phyloP scores from a whole-genome alignment of 495 filamentous ascomycete genomes.

The Daldinia concentrica region DNA sequence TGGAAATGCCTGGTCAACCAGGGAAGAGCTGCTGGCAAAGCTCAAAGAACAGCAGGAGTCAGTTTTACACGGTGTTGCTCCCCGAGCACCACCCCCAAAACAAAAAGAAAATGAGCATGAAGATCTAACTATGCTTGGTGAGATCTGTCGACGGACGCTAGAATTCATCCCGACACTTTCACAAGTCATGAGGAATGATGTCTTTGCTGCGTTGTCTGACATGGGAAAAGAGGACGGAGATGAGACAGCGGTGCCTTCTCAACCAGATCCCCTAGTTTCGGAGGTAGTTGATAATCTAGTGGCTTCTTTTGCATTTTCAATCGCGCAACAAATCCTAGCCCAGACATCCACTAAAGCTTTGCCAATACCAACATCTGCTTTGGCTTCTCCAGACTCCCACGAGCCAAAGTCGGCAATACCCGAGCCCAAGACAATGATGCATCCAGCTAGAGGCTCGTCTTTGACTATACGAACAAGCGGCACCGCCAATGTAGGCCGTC shows the following conservation, averaged over 20 bases:
- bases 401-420: constrained; percentile 64
- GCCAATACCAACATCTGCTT: constrained; percentile 69
- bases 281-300: constrained; percentile 82
- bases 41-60: constrained; percentile 65
- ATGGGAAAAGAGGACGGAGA: constrained; percentile 40
- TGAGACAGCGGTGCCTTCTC: constrained; percentile 4
- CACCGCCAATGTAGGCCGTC: constrained; percentile 35
- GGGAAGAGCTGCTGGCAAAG: constrained; percentile 65
- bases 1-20: constrained; percentile 70
- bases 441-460: constrained; percentile 65
- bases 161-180: constrained; percentile 83
- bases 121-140: constrained; percentile 77
- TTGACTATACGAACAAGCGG: constrained; percentile 49
- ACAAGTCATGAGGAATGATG: constrained; percentile 78
- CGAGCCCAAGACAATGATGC: constrained; percentile 71
- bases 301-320: constrained; percentile 84
- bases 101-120: constrained; percentile 68
- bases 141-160: constrained; percentile 79
- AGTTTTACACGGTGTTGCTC: constrained; percentile 61
- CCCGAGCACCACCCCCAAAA: constrained; percentile 55
- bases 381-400: constrained; percentile 52
- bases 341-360: constrained; percentile 77
- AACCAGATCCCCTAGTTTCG: constrained; percentile 46
- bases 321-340: constrained; percentile 77
- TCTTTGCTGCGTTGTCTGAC: constrained; percentile 59